A percentile compares a stretch with the other conserved stretches of the same genome.
Evolutionary conservation across 768 basidiomycete genomes (phyloP).

Genomic region (Tulasnella sp.): DNA sequence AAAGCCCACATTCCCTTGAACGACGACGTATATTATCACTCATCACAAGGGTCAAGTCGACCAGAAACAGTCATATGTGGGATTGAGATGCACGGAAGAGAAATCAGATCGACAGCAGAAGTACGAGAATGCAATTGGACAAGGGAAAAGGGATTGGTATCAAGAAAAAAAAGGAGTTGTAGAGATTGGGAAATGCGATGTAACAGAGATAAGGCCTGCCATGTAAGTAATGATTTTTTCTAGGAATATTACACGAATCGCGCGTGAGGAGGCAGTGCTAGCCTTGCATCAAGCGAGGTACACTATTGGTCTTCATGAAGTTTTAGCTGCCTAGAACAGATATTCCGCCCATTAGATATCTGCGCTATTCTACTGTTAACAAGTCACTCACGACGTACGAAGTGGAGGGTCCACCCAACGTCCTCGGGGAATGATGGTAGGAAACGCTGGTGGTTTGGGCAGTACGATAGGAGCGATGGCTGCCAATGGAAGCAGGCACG

Average conservation of each 20-base stretch:
- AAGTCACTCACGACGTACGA: slow-evolving; percentile 2
- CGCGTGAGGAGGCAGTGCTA: neutral
- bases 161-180: neutral
- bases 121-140: neutral
- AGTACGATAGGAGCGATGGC: slow-evolving; percentile 12
- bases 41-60: no score
- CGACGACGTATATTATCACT: no score
- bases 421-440: slow-evolving; percentile 14
- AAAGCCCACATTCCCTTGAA: no score
- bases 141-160: neutral
- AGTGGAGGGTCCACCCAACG: neutral
- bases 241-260: neutral
- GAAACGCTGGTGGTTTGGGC: slow-evolving; percentile 14
- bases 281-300: neutral
- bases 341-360: neutral
- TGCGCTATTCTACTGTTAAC: neutral
- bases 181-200: neutral
- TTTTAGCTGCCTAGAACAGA: neutral
- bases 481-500: neutral
- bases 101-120: no score
- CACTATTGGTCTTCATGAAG: neutral
- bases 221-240: neutral
- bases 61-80: no score
- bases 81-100: no score
- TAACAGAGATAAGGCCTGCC: neutral